Evolutionary conservation across 495 filamentous ascomycete genomes (phyloP), one percentile per base, ranked within the genome.

Genomic region (Hypoxylon lenormandii): DNA sequence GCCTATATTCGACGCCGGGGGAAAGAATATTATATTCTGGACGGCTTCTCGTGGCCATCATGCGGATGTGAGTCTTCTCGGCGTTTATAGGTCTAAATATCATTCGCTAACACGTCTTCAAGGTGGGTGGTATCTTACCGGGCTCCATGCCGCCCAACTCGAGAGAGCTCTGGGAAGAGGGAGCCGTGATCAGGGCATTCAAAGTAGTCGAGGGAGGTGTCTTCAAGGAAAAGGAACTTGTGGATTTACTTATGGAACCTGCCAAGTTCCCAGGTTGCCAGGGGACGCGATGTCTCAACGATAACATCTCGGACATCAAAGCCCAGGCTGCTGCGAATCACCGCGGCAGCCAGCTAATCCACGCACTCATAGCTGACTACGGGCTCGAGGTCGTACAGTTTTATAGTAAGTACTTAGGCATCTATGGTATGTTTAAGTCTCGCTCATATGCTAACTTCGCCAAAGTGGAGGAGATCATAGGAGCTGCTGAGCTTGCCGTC

Each of bases 251-350:
- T 18, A 81, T 88, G 7, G 90, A 95, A 64, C 94, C 94, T 0
- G 91, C 92, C 1, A 82, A 91, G 60, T 91, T 92, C 70, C 88
- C 91, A 0, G 95, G 90, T 6, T 97, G 94, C 78, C 88, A 87
- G 55, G 94, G 94, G 3, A 94, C 95, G 1, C 80, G 95, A 22
- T 95, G 94, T 74, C 83, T 98, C 3, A 89, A 87, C 6, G 94
- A 98, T 76, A 97, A 98, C 74, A 82, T 97, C 71, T 96, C 94
- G 46, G 94, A 98, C 76, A 84, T 98, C 33, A 95, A 96, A 76
- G 94, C 94, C 0, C 95, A 97, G 73, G 90, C 97, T 16, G 93
- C 95, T 0, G 93, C 94, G 21, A 97, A 98, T 76, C 90, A 94
- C 66, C 95, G 96, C 54, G 94, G 94, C 30, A 97, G 97, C 67